Evolutionary conservation across 2,329 filamentous ascomycete genomes (phyloP), one percentile per base, ranked within the genome.

Genomic region (Chaetoscypha palmicola): DNA sequence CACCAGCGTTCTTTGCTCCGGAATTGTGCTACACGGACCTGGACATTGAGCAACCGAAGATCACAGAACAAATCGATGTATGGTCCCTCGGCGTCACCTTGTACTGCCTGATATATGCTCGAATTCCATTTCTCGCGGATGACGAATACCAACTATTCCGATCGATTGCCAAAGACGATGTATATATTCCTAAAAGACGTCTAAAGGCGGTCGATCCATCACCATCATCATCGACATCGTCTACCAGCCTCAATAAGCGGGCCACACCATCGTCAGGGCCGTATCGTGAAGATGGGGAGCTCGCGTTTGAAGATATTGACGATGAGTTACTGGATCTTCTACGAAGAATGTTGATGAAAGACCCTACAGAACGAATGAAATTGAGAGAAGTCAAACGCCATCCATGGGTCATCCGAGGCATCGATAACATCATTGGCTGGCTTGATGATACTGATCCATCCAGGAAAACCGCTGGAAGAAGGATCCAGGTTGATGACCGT

Each of bases 61-160:
- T 98, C 31, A 95, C 89, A 3, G 87, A 88, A 56, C 87, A 94
- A 57, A 95, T 98, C 54, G 92, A 98, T 60, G 83, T 98, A 12
- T 98, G 92, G 92, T 95, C 92, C 9, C 72, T 98, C 17, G 92
- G 92, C 17, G 88, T 98, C 16, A 98, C 92, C 0, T 76, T 98
- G 2, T 98, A 96, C 66, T 95, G 91, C 59, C 81, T 98, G 63
- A 81, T 98, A 43, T 98, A 85, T 62, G 92, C 89, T 11, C 86
- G 92, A 41, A 86, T 96, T 31, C 92, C 92, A 0, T 98, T 97
- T 61, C 76, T 94, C 55, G 89, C 89, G 38, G 83, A 92, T 59
- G 90, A 94, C 56, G 88, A 94, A 57, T 96, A 85, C 62, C 85
- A 86, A 49, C 83, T 98, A 69, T 96, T 96, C 69, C 79, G 81